Conservation (phyloP, 2,329 filamentous ascomycete species). For the Periconia macrospinosa region DNA sequence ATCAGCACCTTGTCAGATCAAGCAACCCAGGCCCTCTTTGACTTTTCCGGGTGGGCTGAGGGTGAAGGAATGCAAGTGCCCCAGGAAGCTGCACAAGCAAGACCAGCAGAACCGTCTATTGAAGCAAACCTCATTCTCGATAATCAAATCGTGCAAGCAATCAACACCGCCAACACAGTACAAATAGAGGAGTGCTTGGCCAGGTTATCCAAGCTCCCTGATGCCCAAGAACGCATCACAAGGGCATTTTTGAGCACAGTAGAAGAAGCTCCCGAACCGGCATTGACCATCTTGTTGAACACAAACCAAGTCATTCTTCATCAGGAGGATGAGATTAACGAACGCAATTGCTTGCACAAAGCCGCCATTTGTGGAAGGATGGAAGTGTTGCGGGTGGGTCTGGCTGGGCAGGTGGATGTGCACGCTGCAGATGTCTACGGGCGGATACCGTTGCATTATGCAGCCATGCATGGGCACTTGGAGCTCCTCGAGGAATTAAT, state of each 20-base stretch:
- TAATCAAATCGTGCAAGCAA: conserved; percentile 82
- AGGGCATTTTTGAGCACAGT: conserved; percentile 89
- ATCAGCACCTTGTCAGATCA: conserved; percentile 96
- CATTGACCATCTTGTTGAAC: conserved; percentile 74
- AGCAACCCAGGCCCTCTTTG: conserved; percentile 92
- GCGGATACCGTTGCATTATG: conserved; percentile 90
- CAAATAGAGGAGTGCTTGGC: conserved; percentile 79
- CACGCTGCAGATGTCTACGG: conserved; percentile 90
- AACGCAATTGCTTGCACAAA: conserved; percentile 93
- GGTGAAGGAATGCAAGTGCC: conserved; percentile 83
- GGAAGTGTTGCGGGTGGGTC: conserved; percentile 74
- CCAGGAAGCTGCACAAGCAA: conserved; percentile 32
- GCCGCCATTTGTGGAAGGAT: conserved; percentile 90
- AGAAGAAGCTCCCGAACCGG: conserved; percentile 77
- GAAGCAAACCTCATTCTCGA: conserved; percentile 88
- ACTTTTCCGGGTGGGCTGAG: conserved; percentile 95
- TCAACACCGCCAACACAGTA: conserved; percentile 77
- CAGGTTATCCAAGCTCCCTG: conserved; percentile 65
- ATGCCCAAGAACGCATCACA: conserved; percentile 76
- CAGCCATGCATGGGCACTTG: conserved; percentile 88
- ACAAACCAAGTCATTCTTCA: conserved; percentile 86
- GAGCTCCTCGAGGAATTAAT: conserved; percentile 79
- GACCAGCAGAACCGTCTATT: conserved; percentile 34
- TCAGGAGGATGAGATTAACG: conserved; percentile 96
- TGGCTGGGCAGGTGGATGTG: conserved; percentile 76